Conservation (phyloP, 345 rosid genomes). For the Arabidopsis arenosa region DNA sequence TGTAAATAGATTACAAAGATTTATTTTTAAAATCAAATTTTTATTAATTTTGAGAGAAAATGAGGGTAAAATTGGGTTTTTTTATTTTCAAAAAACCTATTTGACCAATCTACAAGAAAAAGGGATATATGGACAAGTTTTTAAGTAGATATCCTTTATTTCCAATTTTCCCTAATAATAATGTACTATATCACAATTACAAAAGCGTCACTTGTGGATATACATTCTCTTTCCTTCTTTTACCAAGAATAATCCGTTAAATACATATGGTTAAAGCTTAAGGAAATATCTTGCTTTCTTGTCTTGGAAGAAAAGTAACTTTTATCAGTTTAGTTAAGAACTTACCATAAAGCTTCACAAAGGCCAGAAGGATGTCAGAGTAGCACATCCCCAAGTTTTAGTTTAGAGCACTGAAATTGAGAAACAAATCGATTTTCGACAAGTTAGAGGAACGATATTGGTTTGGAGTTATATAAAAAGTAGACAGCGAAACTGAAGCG, state of each 20-base stretch:
- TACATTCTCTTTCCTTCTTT: neutral
- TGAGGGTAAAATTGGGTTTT: too few species aligned
- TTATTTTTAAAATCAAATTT: too few species aligned
- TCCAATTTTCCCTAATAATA: too few species aligned
- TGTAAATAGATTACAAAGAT: too few species aligned
- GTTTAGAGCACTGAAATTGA: conserved; percentile 34
- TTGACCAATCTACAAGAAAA: too few species aligned
- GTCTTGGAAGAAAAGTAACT: conserved; percentile 19
- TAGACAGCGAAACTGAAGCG: neutral
- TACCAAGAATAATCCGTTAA: conserved; percentile 13
- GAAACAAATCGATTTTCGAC: neutral
- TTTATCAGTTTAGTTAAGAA: conserved; percentile 7
- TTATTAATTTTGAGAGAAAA: too few species aligned
- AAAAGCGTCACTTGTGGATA: neutral
- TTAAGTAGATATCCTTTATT: too few species aligned
- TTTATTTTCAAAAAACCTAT: too few species aligned
- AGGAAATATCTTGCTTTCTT: conserved; percentile 21
- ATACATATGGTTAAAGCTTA: conserved; percentile 16
- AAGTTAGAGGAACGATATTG: neutral
- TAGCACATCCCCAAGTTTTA: conserved; percentile 16
- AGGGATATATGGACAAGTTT: too few species aligned
- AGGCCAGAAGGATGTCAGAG: neutral
- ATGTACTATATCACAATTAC: neutral
- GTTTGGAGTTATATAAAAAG: neutral
- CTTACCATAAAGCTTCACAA: conserved; percentile 30